Conservation (phyloP, 805 yeast genomes). For the Sugiyamaella chiloensis region DNA sequence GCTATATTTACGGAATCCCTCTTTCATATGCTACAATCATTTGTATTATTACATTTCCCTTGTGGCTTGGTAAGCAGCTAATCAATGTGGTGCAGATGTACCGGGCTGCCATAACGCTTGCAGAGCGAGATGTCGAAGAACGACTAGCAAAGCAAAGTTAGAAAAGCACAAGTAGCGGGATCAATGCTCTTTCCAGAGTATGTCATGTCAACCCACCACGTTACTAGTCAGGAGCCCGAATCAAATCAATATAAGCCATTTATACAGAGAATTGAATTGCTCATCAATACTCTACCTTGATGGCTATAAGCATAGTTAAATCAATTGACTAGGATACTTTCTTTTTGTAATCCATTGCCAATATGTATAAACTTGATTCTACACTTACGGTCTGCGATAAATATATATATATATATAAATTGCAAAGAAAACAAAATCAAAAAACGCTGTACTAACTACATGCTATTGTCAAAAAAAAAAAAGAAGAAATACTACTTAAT, state of each 20-base stretch:
- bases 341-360: no score
- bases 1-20: constrained; percentile 33
- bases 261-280: constrained; percentile 9
- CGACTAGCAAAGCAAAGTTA: constrained; percentile 36
- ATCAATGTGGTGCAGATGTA: constrained; percentile 86
- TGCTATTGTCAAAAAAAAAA: not conserved
- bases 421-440: no score
- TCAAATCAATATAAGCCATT: constrained; percentile 2
- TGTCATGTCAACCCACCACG: not conserved
- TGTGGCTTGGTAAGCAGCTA: constrained; percentile 86
- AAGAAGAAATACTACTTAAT: not conserved
- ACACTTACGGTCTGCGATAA: no score
- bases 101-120: constrained; percentile 79
- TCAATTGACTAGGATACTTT: not conserved
- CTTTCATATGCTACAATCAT: constrained; percentile 60
- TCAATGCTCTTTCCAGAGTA: no score
- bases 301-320: constrained; percentile 1
- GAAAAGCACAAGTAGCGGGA: constrained; percentile 5
- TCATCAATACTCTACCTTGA: constrained; percentile 12
- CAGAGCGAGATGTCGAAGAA: constrained; percentile 67
- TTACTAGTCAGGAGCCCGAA: not conserved
- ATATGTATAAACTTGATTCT: no score
- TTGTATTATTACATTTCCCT: constrained; percentile 66
- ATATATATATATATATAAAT: no score
- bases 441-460: constrained; percentile 7